These are phyloP conservation scores for Crepidotus variabilis DNA, from an alignment of 768 basidiomycete genomes.

Conservation along the genomic window DNA sequence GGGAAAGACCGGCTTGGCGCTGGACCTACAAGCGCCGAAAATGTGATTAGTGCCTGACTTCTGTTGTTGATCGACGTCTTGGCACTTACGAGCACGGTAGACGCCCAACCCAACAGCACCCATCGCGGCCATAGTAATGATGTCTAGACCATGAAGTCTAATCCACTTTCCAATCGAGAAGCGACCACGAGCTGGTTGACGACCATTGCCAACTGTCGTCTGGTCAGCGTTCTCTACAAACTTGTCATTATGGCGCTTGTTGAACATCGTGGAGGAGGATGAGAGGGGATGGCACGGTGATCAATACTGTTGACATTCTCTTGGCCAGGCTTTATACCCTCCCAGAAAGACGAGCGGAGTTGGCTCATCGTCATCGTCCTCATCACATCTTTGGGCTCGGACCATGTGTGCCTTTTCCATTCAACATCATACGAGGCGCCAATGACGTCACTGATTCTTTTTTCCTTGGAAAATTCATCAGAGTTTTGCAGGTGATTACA, in stretches of 20 bases:
- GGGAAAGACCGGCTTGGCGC: slow-evolving; percentile 42
- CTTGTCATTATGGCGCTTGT: slow-evolving; percentile 10
- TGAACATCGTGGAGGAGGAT: slow-evolving; percentile 14
- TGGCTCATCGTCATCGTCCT: slow-evolving; percentile 9
- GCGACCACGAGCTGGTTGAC: slow-evolving; percentile 11
- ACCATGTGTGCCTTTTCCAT: too few relatives aligned
- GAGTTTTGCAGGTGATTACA: too few relatives aligned
- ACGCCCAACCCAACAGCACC: slow-evolving; percentile 52
- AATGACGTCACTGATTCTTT: too few relatives aligned
- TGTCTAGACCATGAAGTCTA: slow-evolving; percentile 44
- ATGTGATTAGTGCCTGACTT: not conserved
- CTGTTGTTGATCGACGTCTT: not conserved
- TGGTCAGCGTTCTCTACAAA: slow-evolving; percentile 4
- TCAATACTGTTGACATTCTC: not conserved
- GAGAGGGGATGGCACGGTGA: not conserved
- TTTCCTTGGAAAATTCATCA: too few relatives aligned
- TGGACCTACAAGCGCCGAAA: slow-evolving; percentile 24
- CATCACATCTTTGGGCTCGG: not conserved
- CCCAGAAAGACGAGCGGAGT: slow-evolving; percentile 5
- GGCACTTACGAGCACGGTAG: slow-evolving; percentile 41
- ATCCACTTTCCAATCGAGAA: slow-evolving; percentile 38
- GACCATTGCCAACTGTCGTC: not conserved
- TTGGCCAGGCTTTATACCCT: slow-evolving; percentile 6
- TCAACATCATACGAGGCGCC: too few relatives aligned
- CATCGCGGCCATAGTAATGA: slow-evolving; percentile 56